phyloP scores from a whole-genome alignment of 1,139 yeast genomes.

The Zygotorulaspora mrakii region DNA sequence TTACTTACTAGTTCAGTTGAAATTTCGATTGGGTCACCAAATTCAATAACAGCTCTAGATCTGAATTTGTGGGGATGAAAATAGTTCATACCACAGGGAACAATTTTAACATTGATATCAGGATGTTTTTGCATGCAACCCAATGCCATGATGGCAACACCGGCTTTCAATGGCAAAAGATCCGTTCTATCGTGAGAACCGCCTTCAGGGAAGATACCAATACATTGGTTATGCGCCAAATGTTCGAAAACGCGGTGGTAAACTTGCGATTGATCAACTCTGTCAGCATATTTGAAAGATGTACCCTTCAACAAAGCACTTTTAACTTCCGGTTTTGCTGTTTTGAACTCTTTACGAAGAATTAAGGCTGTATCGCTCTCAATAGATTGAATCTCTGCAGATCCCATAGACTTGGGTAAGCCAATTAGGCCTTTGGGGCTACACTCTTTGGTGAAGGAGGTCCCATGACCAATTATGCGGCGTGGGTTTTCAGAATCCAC shows the following conservation, averaged over 20 bases:
- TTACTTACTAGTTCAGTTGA: constrained; percentile 58
- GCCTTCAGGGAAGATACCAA: constrained; percentile 94
- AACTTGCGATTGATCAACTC: constrained; percentile 79
- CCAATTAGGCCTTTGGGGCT: constrained; percentile 67
- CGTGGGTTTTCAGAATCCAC: constrained; percentile 49
- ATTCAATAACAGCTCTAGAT: constrained; percentile 90
- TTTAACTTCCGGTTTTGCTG: constrained; percentile 42
- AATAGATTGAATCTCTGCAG: constrained; percentile 64
- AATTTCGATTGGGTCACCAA: constrained; percentile 83
- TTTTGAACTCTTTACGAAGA: constrained; percentile 71
- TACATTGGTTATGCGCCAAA: constrained; percentile 70
- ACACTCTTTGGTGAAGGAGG: constrained; percentile 66
- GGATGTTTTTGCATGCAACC: constrained; percentile 82
- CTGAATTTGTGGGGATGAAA: constrained; percentile 94
- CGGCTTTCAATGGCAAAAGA: constrained; percentile 86
- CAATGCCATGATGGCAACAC: constrained; percentile 96
- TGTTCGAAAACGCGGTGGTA: constrained; percentile 80
- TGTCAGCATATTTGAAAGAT: constrained; percentile 67
- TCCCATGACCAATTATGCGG: constrained; percentile 58
- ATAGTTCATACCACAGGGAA: constrained; percentile 96
- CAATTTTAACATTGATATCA: constrained; percentile 71
- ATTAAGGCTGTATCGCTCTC: constrained; percentile 69
- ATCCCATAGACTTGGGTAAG: constrained; percentile 75
- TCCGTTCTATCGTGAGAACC: constrained; percentile 85
- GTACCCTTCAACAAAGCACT: constrained; percentile 52